Conservation (phyloP, 257 asterid genomes). For the Solanum chiquidenum region DNA sequence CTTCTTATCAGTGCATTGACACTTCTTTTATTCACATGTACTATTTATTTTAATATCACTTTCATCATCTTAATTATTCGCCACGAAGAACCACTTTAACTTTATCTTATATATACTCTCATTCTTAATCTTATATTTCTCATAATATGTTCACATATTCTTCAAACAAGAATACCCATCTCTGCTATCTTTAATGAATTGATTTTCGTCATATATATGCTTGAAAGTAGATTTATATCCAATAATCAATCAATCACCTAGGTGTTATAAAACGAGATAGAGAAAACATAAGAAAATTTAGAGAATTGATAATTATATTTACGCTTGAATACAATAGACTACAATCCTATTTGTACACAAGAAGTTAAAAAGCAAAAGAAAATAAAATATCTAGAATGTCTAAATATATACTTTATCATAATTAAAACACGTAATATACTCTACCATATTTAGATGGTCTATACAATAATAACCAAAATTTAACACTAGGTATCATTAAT, state of each 20-base stretch:
- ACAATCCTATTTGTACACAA: neutral
- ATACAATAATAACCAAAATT: neutral
- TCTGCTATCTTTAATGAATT: neutral
- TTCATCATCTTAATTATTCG: neutral
- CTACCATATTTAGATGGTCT: neutral
- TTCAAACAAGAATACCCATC: neutral
- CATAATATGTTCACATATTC: neutral
- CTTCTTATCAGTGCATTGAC: neutral
- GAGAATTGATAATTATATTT: too few species aligned
- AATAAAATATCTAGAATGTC: too few species aligned
- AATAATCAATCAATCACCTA: neutral
- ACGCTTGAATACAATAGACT: too few species aligned
- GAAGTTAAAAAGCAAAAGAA: too few species aligned
- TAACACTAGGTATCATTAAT: neutral
- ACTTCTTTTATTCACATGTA: neutral
- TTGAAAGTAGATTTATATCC: neutral
- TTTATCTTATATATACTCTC: neutral
- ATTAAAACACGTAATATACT: neutral
- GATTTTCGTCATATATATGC: too few species aligned
- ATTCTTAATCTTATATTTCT: neutral
- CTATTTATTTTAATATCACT: neutral
- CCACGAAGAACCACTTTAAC: neutral
- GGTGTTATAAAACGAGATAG: too few species aligned
- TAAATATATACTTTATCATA: neutral
- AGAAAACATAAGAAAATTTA: too few species aligned